Evolutionary conservation across 176 grass and related monocot species (phyloP).

Genomic region (Saccharum spontaneum): DNA sequence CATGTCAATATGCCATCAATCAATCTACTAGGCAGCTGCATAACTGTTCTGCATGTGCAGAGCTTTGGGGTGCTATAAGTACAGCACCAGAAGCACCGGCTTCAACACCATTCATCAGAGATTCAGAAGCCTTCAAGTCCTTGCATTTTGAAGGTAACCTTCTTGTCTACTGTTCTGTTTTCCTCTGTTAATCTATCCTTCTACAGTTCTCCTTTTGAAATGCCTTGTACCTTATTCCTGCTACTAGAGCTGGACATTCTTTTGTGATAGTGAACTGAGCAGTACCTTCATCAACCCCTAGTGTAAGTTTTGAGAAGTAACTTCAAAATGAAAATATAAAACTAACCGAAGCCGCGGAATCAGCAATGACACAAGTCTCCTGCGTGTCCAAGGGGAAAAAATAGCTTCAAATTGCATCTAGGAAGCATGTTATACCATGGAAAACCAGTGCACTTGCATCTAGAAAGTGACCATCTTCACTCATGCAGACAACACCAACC

Average conservation of each 20-base stretch:
- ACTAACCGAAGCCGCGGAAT: not conserved
- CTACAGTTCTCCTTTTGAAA: not conserved
- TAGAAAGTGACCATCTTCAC: not conserved
- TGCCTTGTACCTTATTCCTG: not conserved
- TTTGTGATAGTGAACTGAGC: not conserved
- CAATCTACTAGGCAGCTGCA: slow-evolving; percentile 8
- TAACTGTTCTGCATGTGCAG: slow-evolving; percentile 3
- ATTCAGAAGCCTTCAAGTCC: slow-evolving; percentile 1
- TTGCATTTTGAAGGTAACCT: slow-evolving; percentile 28
- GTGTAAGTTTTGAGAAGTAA: not conserved
- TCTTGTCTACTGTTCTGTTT: not conserved
- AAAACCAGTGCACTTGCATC: not conserved
- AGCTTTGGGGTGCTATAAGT: slow-evolving; percentile 42
- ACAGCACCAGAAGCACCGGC: not conserved
- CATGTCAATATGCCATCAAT: slow-evolving; percentile 7
- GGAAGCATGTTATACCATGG: not conserved
- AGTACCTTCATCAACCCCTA: not conserved
- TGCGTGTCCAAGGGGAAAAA: too few species aligned
- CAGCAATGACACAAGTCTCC: too few species aligned
- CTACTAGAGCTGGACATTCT: not conserved
- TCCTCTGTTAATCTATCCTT: slow-evolving; percentile 4
- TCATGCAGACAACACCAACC: not conserved
- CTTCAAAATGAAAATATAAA: not conserved
- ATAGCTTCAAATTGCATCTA: not conserved
- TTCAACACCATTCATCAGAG: slow-evolving; percentile 32